phyloP scores from a whole-genome alignment of 1,284 basidiomycete species.

The Sanghuangporus sanghuang region DNA sequence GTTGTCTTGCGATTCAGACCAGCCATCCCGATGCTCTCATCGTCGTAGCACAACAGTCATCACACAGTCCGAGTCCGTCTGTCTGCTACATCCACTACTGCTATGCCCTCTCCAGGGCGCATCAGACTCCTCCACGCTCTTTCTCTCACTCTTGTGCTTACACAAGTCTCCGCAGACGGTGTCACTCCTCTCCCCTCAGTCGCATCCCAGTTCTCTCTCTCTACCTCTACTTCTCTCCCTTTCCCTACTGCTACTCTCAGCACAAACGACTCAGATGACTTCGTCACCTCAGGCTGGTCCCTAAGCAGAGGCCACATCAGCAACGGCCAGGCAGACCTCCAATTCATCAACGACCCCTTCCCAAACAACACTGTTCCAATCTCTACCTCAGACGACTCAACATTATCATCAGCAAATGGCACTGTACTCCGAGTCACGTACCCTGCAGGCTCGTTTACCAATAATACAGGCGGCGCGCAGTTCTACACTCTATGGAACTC shows the following conservation, averaged over 20 bases:
- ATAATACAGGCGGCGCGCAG: constrained; percentile 58
- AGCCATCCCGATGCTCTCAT: neutral
- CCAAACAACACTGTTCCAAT: constrained; percentile 40
- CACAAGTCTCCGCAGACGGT: constrained; percentile 3
- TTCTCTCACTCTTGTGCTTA: neutral
- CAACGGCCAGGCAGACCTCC: constrained; percentile 48
- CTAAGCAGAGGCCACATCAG: constrained; percentile 56
- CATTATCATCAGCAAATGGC: constrained; percentile 29
- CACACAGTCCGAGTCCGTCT: neutral
- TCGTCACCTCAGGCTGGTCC: constrained; percentile 56
- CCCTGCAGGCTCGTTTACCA: constrained; percentile 53
- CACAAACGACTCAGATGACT: constrained; percentile 42
- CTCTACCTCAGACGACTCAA: constrained; percentile 20
- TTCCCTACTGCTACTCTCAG: constrained; percentile 62
- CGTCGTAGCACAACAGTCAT: neutral
- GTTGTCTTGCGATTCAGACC: neutral
- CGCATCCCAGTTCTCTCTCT: constrained; percentile 50
- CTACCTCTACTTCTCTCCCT: constrained; percentile 57
- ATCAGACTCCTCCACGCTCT: constrained; percentile 3
- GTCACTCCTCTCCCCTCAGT: constrained; percentile 30
- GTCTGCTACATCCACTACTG: neutral
- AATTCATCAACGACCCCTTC: constrained; percentile 64
- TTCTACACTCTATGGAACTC: constrained; percentile 63
- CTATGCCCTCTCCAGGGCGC: neutral
- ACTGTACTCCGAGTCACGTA: constrained; percentile 66